A percentile compares a stretch with the other conserved stretches of the same genome.
These are phyloP conservation scores for Debaryomyces castellii DNA, from an alignment of 805 yeast genomes.

Conservation along the genomic window DNA sequence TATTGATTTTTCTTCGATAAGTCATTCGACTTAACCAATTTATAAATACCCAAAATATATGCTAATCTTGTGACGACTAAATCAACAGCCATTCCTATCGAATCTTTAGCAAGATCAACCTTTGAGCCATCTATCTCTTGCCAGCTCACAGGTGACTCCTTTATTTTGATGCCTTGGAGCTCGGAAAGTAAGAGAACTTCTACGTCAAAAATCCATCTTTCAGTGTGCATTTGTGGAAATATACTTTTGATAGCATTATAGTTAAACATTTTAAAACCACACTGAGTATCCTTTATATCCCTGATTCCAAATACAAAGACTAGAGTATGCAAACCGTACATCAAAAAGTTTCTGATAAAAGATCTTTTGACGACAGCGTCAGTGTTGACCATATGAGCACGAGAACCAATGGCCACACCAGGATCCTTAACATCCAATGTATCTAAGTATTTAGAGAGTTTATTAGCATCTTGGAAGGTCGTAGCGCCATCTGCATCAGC, in stretches of 20 bases:
- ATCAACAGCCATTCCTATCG: conserved; percentile 91
- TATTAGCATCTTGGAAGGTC: conserved; percentile 64
- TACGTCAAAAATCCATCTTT: conserved; percentile 98
- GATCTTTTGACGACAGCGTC: conserved; percentile 97
- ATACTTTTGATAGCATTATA: conserved; percentile 60
- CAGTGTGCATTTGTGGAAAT: conserved; percentile 92
- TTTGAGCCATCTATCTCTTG: conserved; percentile 96
- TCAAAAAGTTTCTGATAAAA: conserved; percentile 80
- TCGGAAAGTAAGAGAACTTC: conserved; percentile 83
- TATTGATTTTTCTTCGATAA: conserved; percentile 5
- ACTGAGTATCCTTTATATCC: conserved; percentile 87
- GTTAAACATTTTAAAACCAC: conserved; percentile 94
- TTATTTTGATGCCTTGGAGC: conserved; percentile 62
- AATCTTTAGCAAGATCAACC: conserved; percentile 87
- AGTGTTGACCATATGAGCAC: conserved; percentile 95
- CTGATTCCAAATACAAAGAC: conserved; percentile 89
- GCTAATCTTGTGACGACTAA: conserved; percentile 88
- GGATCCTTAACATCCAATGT: conserved; percentile 29
- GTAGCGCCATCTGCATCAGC: conserved; percentile 99
- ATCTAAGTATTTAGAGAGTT: conserved; percentile 46
- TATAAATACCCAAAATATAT: conserved; percentile 80
- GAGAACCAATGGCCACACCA: conserved; percentile 81
- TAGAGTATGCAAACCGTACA: conserved; percentile 87
- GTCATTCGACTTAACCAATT: conserved; percentile 21
- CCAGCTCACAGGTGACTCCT: conserved; percentile 90